Evolutionary conservation across 2,329 filamentous ascomycete species (phyloP), one percentile per base, ranked within the genome.

Genomic region (Trichoderma polysporum): DNA sequence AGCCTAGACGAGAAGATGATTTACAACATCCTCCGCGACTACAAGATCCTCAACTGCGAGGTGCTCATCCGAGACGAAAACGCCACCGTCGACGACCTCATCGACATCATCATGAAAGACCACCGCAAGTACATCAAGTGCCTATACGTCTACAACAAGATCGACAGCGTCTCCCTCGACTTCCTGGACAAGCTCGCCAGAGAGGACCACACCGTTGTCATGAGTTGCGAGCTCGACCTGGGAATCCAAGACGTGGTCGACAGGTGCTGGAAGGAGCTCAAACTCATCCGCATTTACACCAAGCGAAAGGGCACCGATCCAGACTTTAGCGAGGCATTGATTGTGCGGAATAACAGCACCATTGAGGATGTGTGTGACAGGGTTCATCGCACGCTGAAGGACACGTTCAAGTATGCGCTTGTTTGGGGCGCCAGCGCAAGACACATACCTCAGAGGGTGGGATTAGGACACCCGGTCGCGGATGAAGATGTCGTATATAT

Each of bases 111-210:
- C 80, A 98, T 98, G 94, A 97, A 95, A 80, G 93, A 97, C 76
- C 95, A 99, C 83, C 86, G 95, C 76, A 99, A 97, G 79, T 99
- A 99, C 84, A 97, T 99, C 83, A 88, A 85, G 77, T 90, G 92
- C 76, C 85, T 99, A 35, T 99, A 99, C 81, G 94, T 98, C 35
- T 99, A 99, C 88, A 99, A 99, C 90, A 99, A 99, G 82, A 97
- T 99, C 81, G 95, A 99, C 82, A 90, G 88, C 77, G 92, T 99
- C 68, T 94, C 91, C 49, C 87, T 99, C 71, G 93, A 97, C 77
- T 97, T 96, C 80, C 87, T 99, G 56, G 92, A 99, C 83, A 89
- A 91, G 76, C 85, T 99, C 25, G 95, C 96, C 5, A 90, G 93
- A 68, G 96, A 99, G 80, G 92, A 93, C 3, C 85, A 98, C 78